phyloP scores from a whole-genome alignment of 108 stramenopile species.

The Cyclostephanos invisitatus region DNA sequence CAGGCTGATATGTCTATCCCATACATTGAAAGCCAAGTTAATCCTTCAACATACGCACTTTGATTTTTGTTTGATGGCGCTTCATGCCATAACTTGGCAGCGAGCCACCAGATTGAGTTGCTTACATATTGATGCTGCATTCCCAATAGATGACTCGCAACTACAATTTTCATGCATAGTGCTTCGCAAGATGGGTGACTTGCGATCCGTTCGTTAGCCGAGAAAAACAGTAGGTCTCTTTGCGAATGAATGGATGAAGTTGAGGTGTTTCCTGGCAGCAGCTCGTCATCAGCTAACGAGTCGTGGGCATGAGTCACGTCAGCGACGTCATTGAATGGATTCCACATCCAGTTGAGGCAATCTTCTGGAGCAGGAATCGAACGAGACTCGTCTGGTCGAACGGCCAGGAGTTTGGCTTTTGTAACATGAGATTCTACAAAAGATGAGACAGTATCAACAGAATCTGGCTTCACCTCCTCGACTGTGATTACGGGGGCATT shows the following conservation, averaged over 20 bases:
- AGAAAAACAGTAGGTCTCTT: not conserved
- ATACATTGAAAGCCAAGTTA: constrained; percentile 30
- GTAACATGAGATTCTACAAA: constrained; percentile 4
- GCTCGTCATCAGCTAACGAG: not conserved
- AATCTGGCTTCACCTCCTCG: constrained; percentile 20
- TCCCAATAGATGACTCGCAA: constrained; percentile 36
- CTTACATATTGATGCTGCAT: constrained; percentile 30
- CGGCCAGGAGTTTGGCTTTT: constrained; percentile 6
- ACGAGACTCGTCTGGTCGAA: not conserved
- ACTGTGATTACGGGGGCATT: constrained; percentile 17
- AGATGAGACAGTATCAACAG: constrained; percentile 21
- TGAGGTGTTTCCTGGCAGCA: not conserved
- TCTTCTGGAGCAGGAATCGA: constrained; percentile 17
- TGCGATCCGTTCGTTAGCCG: constrained; percentile 10
- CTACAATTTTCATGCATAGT: constrained; percentile 36
- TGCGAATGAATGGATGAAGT: not conserved
- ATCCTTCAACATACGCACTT: constrained; percentile 6
- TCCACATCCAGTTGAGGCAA: constrained; percentile 30
- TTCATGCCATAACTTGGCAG: constrained; percentile 34
- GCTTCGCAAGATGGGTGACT: constrained; percentile 30
- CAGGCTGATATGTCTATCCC: constrained; percentile 20
- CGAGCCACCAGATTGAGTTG: constrained; percentile 45
- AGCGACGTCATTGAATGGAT: constrained; percentile 11
- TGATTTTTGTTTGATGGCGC: constrained; percentile 4
- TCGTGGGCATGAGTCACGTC: constrained; percentile 1